phyloP scores from a whole-genome alignment of 768 basidiomycete genomes.

The Hericium erinaceus region DNA sequence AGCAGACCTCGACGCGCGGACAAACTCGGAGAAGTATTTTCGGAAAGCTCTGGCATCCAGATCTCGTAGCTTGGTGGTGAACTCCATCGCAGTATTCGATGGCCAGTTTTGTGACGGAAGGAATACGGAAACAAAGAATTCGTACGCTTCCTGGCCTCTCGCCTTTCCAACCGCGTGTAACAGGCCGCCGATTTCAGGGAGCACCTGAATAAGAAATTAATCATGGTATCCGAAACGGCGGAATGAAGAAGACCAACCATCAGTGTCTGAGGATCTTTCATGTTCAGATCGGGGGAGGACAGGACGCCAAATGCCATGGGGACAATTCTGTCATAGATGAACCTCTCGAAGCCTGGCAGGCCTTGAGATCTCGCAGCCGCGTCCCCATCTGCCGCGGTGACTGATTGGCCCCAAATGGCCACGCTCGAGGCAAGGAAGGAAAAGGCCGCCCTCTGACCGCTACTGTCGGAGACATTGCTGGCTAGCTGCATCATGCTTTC shows the following conservation, averaged over 20 bases:
- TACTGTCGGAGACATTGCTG: conserved; percentile 66
- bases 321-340: conserved; percentile 81
- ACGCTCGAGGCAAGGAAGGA: conserved; percentile 67
- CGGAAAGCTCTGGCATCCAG: conserved; percentile 69
- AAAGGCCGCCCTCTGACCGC: conserved; percentile 72
- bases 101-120: conserved; percentile 90
- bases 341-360: conserved; percentile 86
- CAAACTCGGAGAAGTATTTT: conserved; percentile 83
- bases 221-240: neutral
- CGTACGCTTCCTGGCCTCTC: conserved; percentile 73
- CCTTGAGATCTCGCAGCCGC: conserved; percentile 19
- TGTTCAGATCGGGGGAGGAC: conserved; percentile 70
- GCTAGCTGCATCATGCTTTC: conserved; percentile 65
- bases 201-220: conserved; percentile 42
- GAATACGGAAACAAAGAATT: conserved; percentile 70
- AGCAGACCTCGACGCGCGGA: conserved; percentile 52
- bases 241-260: conserved; percentile 36
- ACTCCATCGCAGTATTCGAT: conserved; percentile 62
- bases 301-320: conserved; percentile 78
- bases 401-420: conserved; percentile 52
- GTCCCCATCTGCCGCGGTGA: conserved; percentile 17
- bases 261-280: conserved; percentile 81
- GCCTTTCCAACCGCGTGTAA: conserved; percentile 71
- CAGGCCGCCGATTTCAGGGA: conserved; percentile 83
- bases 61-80: conserved; percentile 65